phyloP scores from a whole-genome alignment of 805 yeast genomes.

The Kluyveromyces starmeri region DNA sequence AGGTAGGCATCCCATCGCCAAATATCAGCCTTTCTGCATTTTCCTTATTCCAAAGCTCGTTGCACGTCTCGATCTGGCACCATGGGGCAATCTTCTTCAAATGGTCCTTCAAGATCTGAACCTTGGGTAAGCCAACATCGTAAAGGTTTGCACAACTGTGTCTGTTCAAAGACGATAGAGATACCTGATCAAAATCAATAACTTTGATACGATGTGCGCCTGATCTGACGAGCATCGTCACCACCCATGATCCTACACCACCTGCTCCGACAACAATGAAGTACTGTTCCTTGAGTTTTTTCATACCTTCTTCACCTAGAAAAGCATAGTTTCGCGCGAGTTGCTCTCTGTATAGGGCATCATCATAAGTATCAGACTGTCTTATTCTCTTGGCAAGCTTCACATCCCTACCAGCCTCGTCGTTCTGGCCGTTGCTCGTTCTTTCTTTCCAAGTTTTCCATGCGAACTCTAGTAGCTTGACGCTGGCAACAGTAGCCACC shows the following conservation, averaged over 20 bases:
- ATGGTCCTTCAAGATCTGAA: constrained; percentile 64
- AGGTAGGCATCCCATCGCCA: constrained; percentile 52
- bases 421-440: background rate
- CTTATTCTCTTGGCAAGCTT: constrained; percentile 6
- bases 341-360: constrained; percentile 79
- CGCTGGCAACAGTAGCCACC: constrained; percentile 24
- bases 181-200: constrained; percentile 94
- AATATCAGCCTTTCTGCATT: constrained; percentile 52
- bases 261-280: constrained; percentile 90
- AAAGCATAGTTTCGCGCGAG: constrained; percentile 91
- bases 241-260: constrained; percentile 97
- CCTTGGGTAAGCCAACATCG: constrained; percentile 92
- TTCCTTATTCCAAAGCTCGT: constrained; percentile 67
- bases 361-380: constrained; percentile 34
- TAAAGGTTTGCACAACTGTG: constrained; percentile 87
- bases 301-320: constrained; percentile 77
- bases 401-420: background rate
- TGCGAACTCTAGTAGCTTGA: constrained; percentile 24
- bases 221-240: constrained; percentile 82
- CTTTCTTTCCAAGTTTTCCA: constrained; percentile 15
- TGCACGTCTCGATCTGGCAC: constrained; percentile 70
- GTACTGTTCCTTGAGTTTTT: constrained; percentile 56
- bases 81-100: constrained; percentile 82
- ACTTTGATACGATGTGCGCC: constrained; percentile 75
- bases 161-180: constrained; percentile 83